Evolutionary conservation across 1,284 basidiomycete species (phyloP).

Genomic region (Xanthoconium separans): DNA sequence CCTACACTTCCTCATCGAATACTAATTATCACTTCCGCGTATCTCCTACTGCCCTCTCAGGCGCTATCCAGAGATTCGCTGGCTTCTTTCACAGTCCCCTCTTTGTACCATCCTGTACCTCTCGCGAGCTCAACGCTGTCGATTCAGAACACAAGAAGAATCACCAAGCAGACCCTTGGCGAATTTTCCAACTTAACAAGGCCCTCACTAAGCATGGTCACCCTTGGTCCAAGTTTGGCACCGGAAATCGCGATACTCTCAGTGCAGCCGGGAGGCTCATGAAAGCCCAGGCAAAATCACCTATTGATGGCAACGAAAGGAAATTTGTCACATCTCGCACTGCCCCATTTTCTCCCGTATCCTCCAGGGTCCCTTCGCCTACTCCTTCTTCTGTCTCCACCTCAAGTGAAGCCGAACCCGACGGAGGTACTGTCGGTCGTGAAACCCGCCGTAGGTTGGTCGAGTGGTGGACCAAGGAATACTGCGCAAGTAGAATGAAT

Average conservation of each 20-base stretch:
- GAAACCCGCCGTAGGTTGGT: constrained; percentile 91
- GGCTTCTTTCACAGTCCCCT: constrained; percentile 94
- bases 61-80: constrained; percentile 89
- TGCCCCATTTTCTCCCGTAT: constrained; percentile 43
- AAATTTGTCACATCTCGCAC: constrained; percentile 20
- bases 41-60: constrained; percentile 79
- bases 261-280: constrained; percentile 64
- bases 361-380: constrained; percentile 63
- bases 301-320: constrained; percentile 8
- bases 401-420: constrained; percentile 60
- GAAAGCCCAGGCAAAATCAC: constrained; percentile 47
- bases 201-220: constrained; percentile 80
- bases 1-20: constrained; percentile 90
- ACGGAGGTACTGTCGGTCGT: constrained; percentile 75
- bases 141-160: constrained; percentile 99
- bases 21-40: constrained; percentile 97
- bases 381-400: constrained; percentile 54
- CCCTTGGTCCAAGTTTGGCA: constrained; percentile 93
- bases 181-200: constrained; percentile 97
- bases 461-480: constrained; percentile 94
- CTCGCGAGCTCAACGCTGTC: constrained; percentile 94
- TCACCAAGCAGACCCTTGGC: constrained; percentile 92
- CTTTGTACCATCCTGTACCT: constrained; percentile 89
- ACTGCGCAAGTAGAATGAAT: constrained; percentile 94
- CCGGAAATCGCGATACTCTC: constrained; percentile 85